These are phyloP conservation scores for Nakazawaea ernobii DNA, from an alignment of 805 yeast species.

Conservation along the genomic window DNA sequence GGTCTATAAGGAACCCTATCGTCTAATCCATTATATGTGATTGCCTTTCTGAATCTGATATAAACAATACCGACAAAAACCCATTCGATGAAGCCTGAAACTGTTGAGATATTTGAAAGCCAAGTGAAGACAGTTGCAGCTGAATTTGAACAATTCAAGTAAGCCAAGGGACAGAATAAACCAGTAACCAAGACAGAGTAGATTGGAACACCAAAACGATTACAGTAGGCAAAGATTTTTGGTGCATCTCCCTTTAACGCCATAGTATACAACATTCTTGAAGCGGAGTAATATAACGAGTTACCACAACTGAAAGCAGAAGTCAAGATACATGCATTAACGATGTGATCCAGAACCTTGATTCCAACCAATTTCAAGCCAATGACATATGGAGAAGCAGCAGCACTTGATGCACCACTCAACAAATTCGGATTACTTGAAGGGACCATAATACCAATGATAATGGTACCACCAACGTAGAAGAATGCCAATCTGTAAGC, in stretches of 20 bases:
- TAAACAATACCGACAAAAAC: constrained; percentile 50
- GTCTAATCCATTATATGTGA: constrained; percentile 25
- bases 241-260: constrained; percentile 63
- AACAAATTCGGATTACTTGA: constrained; percentile 18
- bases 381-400: constrained; percentile 67
- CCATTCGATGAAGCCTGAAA: constrained; percentile 63
- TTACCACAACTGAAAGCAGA: constrained; percentile 53
- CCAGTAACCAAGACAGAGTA: constrained; percentile 44
- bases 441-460: constrained; percentile 55
- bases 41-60: constrained; percentile 48
- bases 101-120: constrained; percentile 57
- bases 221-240: constrained; percentile 44
- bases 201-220: constrained; percentile 55
- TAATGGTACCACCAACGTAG: constrained; percentile 43
- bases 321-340: constrained; percentile 53
- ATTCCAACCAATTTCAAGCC: constrained; percentile 46
- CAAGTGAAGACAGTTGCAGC: constrained; percentile 55
- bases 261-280: constrained; percentile 56
- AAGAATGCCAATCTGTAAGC: constrained; percentile 48
- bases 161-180: constrained; percentile 32
- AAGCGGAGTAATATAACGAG: constrained; percentile 44
- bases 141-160: constrained; percentile 58
- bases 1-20: constrained; percentile 58
- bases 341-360: constrained; percentile 53
- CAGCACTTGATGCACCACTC: constrained; percentile 37